Conservation (phyloP, 2,329 filamentous ascomycete species). For the Pseudocercospora musae region DNA sequence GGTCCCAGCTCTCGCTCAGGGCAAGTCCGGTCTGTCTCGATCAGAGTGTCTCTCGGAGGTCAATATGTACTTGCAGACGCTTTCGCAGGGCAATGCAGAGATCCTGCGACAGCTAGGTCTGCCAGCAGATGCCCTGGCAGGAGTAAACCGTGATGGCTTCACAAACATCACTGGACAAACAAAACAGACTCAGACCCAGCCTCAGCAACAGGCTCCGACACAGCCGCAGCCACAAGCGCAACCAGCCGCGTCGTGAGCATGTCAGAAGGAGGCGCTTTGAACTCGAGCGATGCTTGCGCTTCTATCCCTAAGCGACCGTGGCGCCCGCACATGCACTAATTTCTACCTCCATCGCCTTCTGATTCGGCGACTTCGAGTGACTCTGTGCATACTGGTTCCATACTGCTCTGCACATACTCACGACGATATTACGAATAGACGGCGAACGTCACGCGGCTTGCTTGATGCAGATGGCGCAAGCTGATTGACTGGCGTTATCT, state of each 20-base stretch:
- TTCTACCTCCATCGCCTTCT: background rate
- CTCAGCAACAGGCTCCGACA: background rate
- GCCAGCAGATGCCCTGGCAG: background rate
- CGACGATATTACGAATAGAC: background rate
- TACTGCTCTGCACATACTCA: constrained; percentile 1
- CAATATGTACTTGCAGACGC: constrained; percentile 10
- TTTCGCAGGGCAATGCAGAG: background rate
- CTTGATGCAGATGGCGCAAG: background rate
- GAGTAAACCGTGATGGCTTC: background rate
- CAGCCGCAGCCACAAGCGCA: background rate
- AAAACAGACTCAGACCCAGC: background rate
- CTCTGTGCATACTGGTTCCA: background rate
- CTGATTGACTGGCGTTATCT: background rate
- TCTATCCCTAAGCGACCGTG: background rate
- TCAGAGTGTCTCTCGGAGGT: constrained; percentile 14
- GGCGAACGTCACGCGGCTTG: background rate
- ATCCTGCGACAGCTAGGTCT: background rate
- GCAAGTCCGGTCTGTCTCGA: constrained; percentile 63
- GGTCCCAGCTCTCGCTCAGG: constrained; percentile 74
- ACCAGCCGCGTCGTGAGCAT: background rate
- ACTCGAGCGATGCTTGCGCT: background rate
- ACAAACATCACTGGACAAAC: background rate
- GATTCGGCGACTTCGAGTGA: background rate
- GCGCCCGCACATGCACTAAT: background rate
- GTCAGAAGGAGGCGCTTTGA: background rate